A percentile compares a stretch with the other conserved stretches of the same genome.
Evolutionary conservation across 805 yeast genomes (phyloP).

Genomic region (Monosporozyma unispora): DNA sequence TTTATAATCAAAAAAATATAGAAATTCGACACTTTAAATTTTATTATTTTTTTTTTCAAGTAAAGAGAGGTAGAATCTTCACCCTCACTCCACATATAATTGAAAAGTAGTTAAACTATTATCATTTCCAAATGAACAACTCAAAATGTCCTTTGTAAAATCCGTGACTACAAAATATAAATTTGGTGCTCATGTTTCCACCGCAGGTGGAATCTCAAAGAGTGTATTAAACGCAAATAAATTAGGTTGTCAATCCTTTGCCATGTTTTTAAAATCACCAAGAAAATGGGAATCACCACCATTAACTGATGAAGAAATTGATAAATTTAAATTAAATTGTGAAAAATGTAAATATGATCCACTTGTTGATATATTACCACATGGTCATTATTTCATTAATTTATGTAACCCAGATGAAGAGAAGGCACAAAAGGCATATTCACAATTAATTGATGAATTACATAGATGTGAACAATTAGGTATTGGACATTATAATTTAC

Average conservation of each 20-base stretch:
- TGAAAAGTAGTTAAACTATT: too few species aligned
- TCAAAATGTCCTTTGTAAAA: conserved; percentile 32
- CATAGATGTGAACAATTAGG: conserved; percentile 76
- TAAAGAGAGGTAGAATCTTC: too few species aligned
- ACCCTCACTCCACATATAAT: not conserved
- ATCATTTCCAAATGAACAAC: too few species aligned
- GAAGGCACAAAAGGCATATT: conserved; percentile 67
- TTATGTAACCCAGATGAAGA: conserved; percentile 82
- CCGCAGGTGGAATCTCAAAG: conserved; percentile 70
- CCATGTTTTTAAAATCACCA: conserved; percentile 83
- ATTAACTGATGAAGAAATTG: conserved; percentile 56
- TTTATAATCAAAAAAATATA: too few species aligned
- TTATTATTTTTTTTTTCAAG: not conserved
- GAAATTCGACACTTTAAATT: not conserved
- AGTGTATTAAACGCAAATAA: conserved; percentile 51
- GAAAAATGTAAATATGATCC: conserved; percentile 59
- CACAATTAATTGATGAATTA: conserved; percentile 77
- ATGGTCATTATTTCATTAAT: conserved; percentile 90
- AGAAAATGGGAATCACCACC: conserved; percentile 86
- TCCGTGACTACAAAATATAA: conserved; percentile 39
- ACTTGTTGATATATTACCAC: conserved; percentile 75
- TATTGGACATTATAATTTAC: conserved; percentile 83
- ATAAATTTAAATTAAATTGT: conserved; percentile 57
- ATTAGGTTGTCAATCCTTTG: conserved; percentile 67
- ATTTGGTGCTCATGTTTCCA: conserved; percentile 86